Evolutionary conservation across 345 rosid species (phyloP).

Genomic region (Chamaenerion angustifolium): DNA sequence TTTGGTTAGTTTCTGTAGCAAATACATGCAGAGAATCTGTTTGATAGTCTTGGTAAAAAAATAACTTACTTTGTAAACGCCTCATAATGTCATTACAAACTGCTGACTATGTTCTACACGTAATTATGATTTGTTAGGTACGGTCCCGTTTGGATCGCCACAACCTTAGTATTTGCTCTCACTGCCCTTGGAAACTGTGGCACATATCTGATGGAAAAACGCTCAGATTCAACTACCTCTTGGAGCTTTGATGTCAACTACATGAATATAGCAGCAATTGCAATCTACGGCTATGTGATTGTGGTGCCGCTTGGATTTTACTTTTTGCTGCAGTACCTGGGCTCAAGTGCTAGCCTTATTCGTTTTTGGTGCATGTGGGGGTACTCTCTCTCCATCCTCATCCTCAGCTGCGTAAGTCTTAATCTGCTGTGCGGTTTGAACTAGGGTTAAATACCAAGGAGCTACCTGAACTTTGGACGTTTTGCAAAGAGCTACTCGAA

Average conservation of each 20-base stretch:
- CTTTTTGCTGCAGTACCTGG: conserved; percentile 70
- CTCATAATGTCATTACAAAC: background rate
- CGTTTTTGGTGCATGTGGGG: conserved; percentile 98
- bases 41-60: too few relatives aligned
- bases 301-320: conserved; percentile 74
- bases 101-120: background rate
- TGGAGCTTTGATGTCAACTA: conserved; percentile 90
- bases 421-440: too few relatives aligned
- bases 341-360: conserved; percentile 66
- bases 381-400: conserved; percentile 68
- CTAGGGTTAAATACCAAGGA: too few relatives aligned
- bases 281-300: conserved; percentile 59
- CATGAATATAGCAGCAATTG: conserved; percentile 49
- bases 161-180: conserved; percentile 72
- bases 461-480: too few relatives aligned
- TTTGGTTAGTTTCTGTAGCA: too few relatives aligned
- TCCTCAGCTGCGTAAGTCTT: conserved; percentile 54
- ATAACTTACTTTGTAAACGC: too few relatives aligned
- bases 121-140: conserved; percentile 38
- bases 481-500: too few relatives aligned
- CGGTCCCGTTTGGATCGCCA: conserved; percentile 85
- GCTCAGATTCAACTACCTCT: conserved; percentile 24
- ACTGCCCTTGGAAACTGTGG: conserved; percentile 80
- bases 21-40: too few relatives aligned
- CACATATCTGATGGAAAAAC: conserved; percentile 66